These are phyloP conservation scores for Fraxinus velutina DNA, from an alignment of 305 asterid species.

Conservation along the genomic window DNA sequence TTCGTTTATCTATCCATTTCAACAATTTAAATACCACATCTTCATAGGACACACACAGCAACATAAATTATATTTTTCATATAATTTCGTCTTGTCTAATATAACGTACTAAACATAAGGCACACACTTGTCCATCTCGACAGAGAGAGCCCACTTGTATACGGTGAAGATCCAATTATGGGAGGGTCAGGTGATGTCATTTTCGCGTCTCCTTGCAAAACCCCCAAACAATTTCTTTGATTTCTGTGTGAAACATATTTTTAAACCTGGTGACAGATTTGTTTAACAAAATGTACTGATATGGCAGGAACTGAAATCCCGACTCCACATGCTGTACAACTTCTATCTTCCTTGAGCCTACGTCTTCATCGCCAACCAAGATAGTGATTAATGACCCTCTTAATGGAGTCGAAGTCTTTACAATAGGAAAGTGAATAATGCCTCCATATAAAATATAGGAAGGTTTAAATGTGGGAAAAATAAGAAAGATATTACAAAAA, in stretches of 20 bases:
- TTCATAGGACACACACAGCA: neutral
- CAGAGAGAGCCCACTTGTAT: neutral
- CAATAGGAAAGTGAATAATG: neutral
- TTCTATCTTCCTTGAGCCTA: neutral
- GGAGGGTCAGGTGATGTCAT: neutral
- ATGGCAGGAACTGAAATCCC: neutral
- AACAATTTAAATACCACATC: neutral
- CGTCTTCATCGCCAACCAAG: neutral
- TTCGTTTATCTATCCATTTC: neutral
- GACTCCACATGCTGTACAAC: neutral
- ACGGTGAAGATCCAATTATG: neutral
- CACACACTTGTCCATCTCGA: neutral
- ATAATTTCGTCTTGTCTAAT: too few relatives aligned
- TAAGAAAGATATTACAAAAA: too few relatives aligned
- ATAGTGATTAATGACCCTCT: too few relatives aligned
- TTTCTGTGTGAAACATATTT: slow-evolving; percentile 47
- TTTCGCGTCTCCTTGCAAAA: slow-evolving; percentile 8
- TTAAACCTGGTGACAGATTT: slow-evolving; percentile 32
- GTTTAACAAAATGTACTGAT: slow-evolving; percentile 2
- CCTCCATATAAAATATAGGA: too few relatives aligned
- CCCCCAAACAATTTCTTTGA: slow-evolving; percentile 50
- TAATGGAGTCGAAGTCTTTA: neutral
- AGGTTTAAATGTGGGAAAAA: too few relatives aligned
- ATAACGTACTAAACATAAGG: neutral
- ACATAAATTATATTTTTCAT: too few relatives aligned